These are phyloP conservation scores for Prunus campanulata DNA, from an alignment of 306 rosid species.

Conservation along the genomic window DNA sequence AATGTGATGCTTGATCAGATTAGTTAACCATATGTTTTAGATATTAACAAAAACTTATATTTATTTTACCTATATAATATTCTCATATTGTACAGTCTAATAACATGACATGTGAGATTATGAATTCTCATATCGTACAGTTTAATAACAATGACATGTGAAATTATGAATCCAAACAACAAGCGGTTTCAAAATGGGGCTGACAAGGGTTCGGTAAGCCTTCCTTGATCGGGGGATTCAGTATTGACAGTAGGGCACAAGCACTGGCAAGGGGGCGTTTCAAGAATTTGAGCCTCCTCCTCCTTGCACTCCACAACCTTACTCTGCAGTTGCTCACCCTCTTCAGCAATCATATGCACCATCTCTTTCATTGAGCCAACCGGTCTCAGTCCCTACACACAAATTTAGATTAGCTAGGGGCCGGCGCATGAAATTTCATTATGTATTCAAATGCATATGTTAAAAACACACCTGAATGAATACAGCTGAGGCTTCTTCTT, in stretches of 20 bases:
- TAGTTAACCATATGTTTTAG: no score
- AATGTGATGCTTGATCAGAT: no score
- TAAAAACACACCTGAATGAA: conserved; percentile 47
- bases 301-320: conserved; percentile 15
- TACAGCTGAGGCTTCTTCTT: conserved; percentile 50
- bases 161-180: background rate
- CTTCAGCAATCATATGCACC: conserved; percentile 15
- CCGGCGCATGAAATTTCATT: background rate
- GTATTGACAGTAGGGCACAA: conserved; percentile 5
- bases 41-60: background rate
- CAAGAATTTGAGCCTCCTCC: conserved; percentile 18
- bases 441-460: background rate
- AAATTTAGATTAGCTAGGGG: background rate
- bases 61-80: background rate
- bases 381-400: conserved; percentile 34
- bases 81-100: background rate
- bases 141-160: background rate
- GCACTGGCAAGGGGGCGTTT: conserved; percentile 40
- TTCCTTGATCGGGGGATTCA: conserved; percentile 19
- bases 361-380: conserved; percentile 31
- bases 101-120: background rate
- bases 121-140: background rate
- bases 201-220: conserved; percentile 55
- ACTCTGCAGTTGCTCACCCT: background rate
- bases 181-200: conserved; percentile 61